Conservation (phyloP, 148 eudicot species). For the Amaranthus cruentus region DNA sequence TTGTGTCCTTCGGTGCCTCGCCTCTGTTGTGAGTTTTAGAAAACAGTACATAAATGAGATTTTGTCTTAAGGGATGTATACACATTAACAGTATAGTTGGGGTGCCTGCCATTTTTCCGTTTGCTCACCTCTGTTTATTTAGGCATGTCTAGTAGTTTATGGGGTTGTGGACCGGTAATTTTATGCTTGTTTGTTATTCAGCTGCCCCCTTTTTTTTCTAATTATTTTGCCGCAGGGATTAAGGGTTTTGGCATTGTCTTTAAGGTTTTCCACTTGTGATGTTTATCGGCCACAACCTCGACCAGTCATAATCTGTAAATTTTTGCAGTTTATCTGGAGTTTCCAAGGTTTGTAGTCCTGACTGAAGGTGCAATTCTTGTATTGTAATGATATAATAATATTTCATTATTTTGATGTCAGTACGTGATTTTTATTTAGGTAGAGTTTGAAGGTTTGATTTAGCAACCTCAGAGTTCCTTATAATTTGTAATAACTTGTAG, state of each 20-base stretch:
- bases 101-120: not conserved
- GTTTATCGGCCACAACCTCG: constrained; percentile 15
- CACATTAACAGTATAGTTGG: constrained; percentile 19
- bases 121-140: constrained; percentile 16
- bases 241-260: not conserved
- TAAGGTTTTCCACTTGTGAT: constrained; percentile 7
- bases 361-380: not conserved
- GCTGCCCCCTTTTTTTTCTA: not conserved
- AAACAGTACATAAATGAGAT: constrained; percentile 32
- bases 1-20: constrained; percentile 15
- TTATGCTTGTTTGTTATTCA: not conserved
- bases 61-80: constrained; percentile 37
- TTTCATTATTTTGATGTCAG: too few species aligned
- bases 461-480: too few species aligned
- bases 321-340: constrained; percentile 6
- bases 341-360: not conserved
- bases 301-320: constrained; percentile 11
- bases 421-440: too few species aligned
- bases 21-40: constrained; percentile 30
- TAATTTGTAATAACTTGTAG: too few species aligned
- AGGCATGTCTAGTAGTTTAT: constrained; percentile 19
- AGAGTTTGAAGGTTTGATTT: too few species aligned
- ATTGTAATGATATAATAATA: not conserved
- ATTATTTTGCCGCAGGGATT: too few species aligned
- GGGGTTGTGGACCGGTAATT: constrained; percentile 13